Conservation (phyloP, 768 basidiomycete genomes). For the Leccinum disarticulatum region DNA sequence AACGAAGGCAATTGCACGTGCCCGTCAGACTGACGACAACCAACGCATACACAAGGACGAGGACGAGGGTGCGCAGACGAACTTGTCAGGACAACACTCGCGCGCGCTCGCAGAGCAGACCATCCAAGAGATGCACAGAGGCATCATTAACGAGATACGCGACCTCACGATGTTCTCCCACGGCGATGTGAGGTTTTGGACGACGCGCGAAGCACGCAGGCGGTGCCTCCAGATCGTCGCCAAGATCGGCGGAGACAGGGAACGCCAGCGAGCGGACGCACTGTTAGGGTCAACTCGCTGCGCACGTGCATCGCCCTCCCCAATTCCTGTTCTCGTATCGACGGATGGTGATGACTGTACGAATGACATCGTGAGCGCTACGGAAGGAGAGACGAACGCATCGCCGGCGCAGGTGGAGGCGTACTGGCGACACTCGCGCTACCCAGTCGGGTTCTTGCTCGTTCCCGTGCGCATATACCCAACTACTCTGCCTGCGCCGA, state of each 20-base stretch:
- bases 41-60: neutral
- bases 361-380: no score
- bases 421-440: no score
- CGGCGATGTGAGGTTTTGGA: conserved; percentile 66
- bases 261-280: neutral
- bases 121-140: conserved; percentile 68
- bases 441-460: no score
- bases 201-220: conserved; percentile 40
- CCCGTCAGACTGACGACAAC: neutral
- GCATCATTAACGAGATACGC: conserved; percentile 62
- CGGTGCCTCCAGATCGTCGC: neutral
- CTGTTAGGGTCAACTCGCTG: no score
- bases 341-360: no score
- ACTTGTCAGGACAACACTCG: conserved; percentile 52
- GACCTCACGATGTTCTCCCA: neutral
- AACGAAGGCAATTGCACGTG: conserved; percentile 4
- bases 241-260: neutral
- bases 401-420: no score
- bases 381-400: no score
- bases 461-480: no score
- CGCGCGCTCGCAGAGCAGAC: conserved; percentile 64
- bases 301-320: no score
- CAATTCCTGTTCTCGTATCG: no score
- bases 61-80: conserved; percentile 19
- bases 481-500: no score